Percentiles rank a stretch among this genome's conserved stretches.
These are phyloP conservation scores for Russula griseocarnosa DNA, from an alignment of 768 basidiomycete genomes.

Conservation along the genomic window DNA sequence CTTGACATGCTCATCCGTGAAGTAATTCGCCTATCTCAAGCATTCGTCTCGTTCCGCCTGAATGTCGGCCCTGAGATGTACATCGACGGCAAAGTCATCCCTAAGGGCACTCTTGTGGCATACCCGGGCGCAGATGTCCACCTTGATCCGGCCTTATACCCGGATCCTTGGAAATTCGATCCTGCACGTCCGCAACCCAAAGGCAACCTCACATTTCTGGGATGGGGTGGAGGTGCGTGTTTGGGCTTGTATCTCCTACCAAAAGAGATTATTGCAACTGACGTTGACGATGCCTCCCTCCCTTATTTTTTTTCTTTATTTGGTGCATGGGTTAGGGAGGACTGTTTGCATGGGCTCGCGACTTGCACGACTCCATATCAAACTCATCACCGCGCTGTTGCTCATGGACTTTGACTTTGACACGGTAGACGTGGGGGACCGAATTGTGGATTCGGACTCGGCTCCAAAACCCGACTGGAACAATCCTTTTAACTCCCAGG, in stretches of 20 bases:
- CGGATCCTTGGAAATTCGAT: slow-evolving; percentile 76
- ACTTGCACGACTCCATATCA: too few species aligned
- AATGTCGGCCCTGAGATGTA: slow-evolving; percentile 52
- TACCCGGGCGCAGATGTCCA: slow-evolving; percentile 81
- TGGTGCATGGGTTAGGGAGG: slow-evolving; percentile 45
- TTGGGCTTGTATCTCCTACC: neutral
- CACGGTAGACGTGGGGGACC: slow-evolving; percentile 52
- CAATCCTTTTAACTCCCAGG: slow-evolving; percentile 46
- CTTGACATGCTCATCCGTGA: slow-evolving; percentile 72
- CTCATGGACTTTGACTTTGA: slow-evolving; percentile 58
- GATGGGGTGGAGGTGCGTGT: slow-evolving; percentile 73
- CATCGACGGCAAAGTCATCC: slow-evolving; percentile 61
- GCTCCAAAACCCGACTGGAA: slow-evolving; percentile 73
- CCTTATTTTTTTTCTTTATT: neutral
- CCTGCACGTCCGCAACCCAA: slow-evolving; percentile 46
- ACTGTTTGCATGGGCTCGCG: slow-evolving; percentile 57
- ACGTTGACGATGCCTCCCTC: too few species aligned
- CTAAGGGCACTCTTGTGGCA: slow-evolving; percentile 69
- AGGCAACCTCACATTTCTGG: slow-evolving; percentile 59
- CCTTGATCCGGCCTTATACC: slow-evolving; percentile 65
- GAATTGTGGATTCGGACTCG: slow-evolving; percentile 35
- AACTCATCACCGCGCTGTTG: slow-evolving; percentile 49
- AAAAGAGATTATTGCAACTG: neutral
- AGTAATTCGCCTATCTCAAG: slow-evolving; percentile 73
- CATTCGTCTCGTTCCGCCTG: slow-evolving; percentile 75